Evolutionary conservation across 352 stramenopile species (phyloP), one percentile per base, ranked within the genome.

Genomic region (Phytopythium boreale): DNA sequence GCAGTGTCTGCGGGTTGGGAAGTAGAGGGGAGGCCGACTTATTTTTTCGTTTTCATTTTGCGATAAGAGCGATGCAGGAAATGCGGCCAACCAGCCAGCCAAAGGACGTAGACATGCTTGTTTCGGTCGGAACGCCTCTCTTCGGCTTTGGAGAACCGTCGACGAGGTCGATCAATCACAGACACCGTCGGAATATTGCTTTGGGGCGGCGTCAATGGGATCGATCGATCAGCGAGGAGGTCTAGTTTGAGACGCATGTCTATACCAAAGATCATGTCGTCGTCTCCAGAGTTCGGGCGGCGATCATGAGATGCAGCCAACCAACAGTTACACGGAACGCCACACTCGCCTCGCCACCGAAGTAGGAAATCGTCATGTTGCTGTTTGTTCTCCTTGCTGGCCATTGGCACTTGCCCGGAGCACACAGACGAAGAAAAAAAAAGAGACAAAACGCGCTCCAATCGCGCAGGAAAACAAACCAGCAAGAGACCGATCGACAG

Each of bases 41-140:
- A 12, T 53, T 53, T 53, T 53, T 14, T 34, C 11, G 24, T 53
- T 53, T 53, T 53, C 47, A 53, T 53, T 53, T 53, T 53, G n/a
- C 47, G 24, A 34, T 20, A 52, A 52, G 22, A 31, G 9, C n/a
- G 34, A 39, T 14, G 34, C 3, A 7, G 34, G 10, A 39, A 2
- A 14, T 39, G 34, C 31, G 31, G 8, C 8, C 31, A 8, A 39
- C 34, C 34, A 7, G 34, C 34, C 34, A 39, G 34, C 34, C 34
- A 14, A 7, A 34, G 29, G 29, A 34, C 34, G 34, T 39, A 39
- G 34, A 39, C 34, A 39, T 39, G 34, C 10, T 14, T 39, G 34
- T 15, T 50, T 27, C 7, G 6, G n/a, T n/a, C n/a, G n/a, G n/a
- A n/a, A n/a, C n/a, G n/a, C n/a, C n/a, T n/a, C n/a, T n/a, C n/a